These are phyloP conservation scores for Fusarium torreyae DNA, from an alignment of 2,329 filamentous ascomycete species.

Conservation along the genomic window DNA sequence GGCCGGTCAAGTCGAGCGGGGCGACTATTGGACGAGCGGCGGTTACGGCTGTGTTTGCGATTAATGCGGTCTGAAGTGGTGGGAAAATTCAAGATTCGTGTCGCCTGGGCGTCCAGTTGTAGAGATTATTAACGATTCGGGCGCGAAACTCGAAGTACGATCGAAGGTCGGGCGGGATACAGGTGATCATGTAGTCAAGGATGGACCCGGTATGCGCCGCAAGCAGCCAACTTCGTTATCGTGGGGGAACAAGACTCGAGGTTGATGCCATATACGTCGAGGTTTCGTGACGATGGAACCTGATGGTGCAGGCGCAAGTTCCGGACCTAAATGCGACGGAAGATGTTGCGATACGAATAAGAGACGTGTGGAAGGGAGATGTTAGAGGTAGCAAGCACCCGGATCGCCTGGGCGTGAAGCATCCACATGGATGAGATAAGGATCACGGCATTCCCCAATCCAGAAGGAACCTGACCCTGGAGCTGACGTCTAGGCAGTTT, in stretches of 20 bases:
- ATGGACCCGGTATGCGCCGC: constrained; percentile 43
- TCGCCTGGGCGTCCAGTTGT: not conserved
- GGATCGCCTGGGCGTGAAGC: constrained; percentile 35
- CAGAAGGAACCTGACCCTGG: constrained; percentile 41
- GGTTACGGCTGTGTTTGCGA: not conserved
- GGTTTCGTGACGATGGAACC: constrained; percentile 12
- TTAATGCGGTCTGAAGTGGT: not conserved
- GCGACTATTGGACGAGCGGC: constrained; percentile 16
- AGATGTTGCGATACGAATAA: not conserved
- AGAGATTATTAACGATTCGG: not conserved
- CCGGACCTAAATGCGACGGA: constrained; percentile 1
- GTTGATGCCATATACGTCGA: constrained; percentile 21
- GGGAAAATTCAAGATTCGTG: not conserved
- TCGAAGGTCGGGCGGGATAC: constrained; percentile 13
- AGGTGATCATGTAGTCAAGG: constrained; percentile 24
- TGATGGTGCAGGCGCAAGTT: constrained; percentile 11
- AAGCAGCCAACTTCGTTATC: constrained; percentile 35
- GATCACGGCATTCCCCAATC: constrained; percentile 42
- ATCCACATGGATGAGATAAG: constrained; percentile 31
- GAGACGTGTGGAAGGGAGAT: constrained; percentile 11
- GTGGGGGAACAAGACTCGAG: constrained; percentile 29
- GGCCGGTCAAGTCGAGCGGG: constrained; percentile 24
- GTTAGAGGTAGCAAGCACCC: constrained; percentile 25
- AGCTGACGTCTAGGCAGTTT: constrained; percentile 42
- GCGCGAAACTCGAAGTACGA: constrained; percentile 2